Base-by-base conservation (phyloP, 1,284 basidiomycete species). In the Phenoliferia sp. region DNA sequence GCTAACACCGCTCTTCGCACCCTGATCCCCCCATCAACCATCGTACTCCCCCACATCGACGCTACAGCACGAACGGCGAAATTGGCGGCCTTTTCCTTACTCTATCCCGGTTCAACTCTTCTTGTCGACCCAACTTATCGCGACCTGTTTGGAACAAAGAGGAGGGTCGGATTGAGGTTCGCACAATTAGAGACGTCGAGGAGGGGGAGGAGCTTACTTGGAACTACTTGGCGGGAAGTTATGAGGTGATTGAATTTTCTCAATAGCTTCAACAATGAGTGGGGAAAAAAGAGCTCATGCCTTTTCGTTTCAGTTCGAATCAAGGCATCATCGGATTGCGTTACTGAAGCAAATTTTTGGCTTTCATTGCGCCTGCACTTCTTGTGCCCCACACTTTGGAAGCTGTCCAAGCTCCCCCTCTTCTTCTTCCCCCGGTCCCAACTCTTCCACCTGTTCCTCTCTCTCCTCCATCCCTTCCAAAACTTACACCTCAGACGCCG, bases 41-140 rank as follows among this genome's bases (percentile, higher is more conserved):
- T n/a, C n/a, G n/a, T 10, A 2, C 52, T 28, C 4, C 35, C 22
- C 32, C 4, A 7, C 48, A 52, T 52, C 48, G 48, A 52, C 48
- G 9, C 39, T 2, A 17, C 61, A 71, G 70, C 17, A 71, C 70
- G 1, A 54, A 34, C 0, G 67, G 63, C 63, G 70, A 71, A 34
- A 64, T 50, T 17, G 74, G 74, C 39, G 74, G 74, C 32, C 59
- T 75, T 28, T 75, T 75, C 61, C 71, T 69, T 28, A 19, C 55
- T 31, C 62, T 75, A 1, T 71, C 71, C 4, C 63, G 74, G 9
- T 67, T 75, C 65, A 75, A 75, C 66, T 70, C 68, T 3, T 69
- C 70, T 9, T 74, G 74, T 59, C 66, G 72, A 15, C 74, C 72
- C 0, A 69, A 67, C 52, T 62, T 72, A 22, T 69, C 70, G 6